A percentile compares a stretch with the other conserved stretches of the same genome.
Evolutionary conservation across 2,329 filamentous ascomycete genomes (phyloP).

Genomic region (Colletotrichum tabaci): DNA sequence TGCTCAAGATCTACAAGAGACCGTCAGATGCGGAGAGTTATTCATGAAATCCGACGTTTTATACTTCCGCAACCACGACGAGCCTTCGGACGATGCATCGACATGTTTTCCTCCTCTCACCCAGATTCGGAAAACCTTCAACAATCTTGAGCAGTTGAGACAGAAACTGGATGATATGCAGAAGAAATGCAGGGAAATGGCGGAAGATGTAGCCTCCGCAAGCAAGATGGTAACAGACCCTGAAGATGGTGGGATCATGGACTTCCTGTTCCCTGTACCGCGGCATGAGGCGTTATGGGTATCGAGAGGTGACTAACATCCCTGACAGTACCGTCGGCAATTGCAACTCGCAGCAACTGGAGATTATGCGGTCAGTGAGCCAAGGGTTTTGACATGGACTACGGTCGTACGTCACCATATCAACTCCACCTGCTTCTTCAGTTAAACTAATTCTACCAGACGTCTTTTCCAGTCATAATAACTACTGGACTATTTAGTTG

Average conservation of each 20-base stretch:
- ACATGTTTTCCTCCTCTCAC: not conserved
- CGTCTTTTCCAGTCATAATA: not conserved
- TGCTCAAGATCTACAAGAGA: not conserved
- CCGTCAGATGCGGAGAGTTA: not conserved
- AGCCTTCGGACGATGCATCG: accelerated
- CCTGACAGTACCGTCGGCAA: not conserved
- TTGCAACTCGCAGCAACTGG: not conserved
- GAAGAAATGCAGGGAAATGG: not conserved
- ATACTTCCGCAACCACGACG: slow-evolving; percentile 1
- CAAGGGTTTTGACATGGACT: not conserved
- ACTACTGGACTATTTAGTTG: not conserved
- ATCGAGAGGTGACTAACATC: not conserved
- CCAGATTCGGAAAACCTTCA: not conserved
- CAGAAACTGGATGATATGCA: not conserved
- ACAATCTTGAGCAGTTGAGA: not conserved
- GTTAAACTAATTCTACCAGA: not conserved
- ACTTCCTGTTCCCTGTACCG: not conserved
- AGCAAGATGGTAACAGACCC: no score
- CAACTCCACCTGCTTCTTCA: not conserved
- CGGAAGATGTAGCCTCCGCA: not conserved
- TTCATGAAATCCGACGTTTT: slow-evolving; percentile 9
- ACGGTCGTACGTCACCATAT: not conserved
- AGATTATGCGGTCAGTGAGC: not conserved
- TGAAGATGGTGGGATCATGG: not conserved
- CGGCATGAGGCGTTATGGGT: not conserved